phyloP scores from a whole-genome alignment of 257 asterid genomes.

The Ophiorrhiza pumila region DNA sequence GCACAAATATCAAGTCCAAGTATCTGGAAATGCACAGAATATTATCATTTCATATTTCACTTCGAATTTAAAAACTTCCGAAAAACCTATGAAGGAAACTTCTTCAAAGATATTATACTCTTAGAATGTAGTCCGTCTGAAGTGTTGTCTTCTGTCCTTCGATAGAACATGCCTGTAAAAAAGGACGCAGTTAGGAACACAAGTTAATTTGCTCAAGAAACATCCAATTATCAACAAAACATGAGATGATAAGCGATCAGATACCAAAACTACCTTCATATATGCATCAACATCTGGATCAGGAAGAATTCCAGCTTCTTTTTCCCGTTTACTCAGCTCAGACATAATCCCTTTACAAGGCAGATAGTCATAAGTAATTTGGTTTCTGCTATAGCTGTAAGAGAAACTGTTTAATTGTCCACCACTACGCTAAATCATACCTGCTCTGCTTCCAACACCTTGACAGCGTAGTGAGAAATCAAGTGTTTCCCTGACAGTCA shows the following conservation, averaged over 20 bases:
- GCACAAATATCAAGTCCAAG: slow-evolving; percentile 66
- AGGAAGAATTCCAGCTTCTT: slow-evolving; percentile 64
- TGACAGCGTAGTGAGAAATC: slow-evolving; percentile 65
- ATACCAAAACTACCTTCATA: slow-evolving; percentile 54
- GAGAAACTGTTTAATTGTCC: too few species aligned
- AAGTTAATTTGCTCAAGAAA: too few species aligned
- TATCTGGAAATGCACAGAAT: too few species aligned
- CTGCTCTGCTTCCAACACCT: slow-evolving; percentile 63
- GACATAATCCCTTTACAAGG: slow-evolving; percentile 48
- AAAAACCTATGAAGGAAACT: too few species aligned
- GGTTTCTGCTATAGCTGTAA: too few species aligned
- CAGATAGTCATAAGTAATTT: too few species aligned
- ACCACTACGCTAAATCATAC: too few species aligned
- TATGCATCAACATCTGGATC: slow-evolving; percentile 67
- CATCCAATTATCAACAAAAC: too few species aligned
- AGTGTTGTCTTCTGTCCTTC: slow-evolving; percentile 49
- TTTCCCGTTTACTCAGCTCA: slow-evolving; percentile 63
- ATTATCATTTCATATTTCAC: too few species aligned
- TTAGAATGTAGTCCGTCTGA: slow-evolving; percentile 52
- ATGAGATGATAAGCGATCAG: too few species aligned
- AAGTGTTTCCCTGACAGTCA: slow-evolving; percentile 67
- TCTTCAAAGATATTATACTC: slow-evolving; percentile 24
- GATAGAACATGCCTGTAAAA: slow-evolving; percentile 42
- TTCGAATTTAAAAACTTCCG: too few species aligned
- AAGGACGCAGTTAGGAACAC: too few species aligned